These are phyloP conservation scores for Athelia sp. DNA, from an alignment of 1,284 basidiomycete species.

Conservation along the genomic window DNA sequence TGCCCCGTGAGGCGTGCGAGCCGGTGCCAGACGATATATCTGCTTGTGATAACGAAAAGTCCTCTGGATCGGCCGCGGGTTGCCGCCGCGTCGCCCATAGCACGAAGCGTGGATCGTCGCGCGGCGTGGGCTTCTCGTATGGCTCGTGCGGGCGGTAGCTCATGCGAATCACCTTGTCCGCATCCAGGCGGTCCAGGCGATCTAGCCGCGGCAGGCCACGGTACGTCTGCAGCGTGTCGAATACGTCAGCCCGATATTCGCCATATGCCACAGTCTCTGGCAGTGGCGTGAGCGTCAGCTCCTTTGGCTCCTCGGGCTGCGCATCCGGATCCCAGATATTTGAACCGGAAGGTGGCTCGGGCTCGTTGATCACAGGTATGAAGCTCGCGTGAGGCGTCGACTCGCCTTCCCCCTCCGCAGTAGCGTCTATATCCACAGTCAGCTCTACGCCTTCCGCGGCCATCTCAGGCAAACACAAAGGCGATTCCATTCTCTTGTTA, in stretches of 20 bases:
- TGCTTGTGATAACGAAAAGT: constrained; percentile 40
- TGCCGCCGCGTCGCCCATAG: constrained; percentile 75
- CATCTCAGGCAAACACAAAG: too few species aligned
- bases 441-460: too few species aligned
- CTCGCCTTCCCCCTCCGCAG: neutral
- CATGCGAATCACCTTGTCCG: constrained; percentile 62
- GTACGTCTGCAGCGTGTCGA: constrained; percentile 79
- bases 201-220: constrained; percentile 68
- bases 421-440: neutral
- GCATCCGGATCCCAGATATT: neutral
- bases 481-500: constrained; percentile 11
- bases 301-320: constrained; percentile 17
- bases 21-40: constrained; percentile 35
- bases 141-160: constrained; percentile 54
- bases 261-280: constrained; percentile 47
- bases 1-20: constrained; percentile 29
- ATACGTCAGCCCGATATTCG: constrained; percentile 68
- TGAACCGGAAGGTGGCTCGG: too few species aligned
- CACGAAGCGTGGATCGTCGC: constrained; percentile 82
- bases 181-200: constrained; percentile 42
- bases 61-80: constrained; percentile 35
- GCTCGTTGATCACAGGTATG: neutral
- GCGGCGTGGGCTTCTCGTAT: constrained; percentile 45
- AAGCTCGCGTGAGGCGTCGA: neutral
- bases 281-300: constrained; percentile 22